Evolutionary conservation across 805 yeast genomes (phyloP), one percentile per base, ranked within the genome.

Genomic region (Zygoascus bituminiphila): DNA sequence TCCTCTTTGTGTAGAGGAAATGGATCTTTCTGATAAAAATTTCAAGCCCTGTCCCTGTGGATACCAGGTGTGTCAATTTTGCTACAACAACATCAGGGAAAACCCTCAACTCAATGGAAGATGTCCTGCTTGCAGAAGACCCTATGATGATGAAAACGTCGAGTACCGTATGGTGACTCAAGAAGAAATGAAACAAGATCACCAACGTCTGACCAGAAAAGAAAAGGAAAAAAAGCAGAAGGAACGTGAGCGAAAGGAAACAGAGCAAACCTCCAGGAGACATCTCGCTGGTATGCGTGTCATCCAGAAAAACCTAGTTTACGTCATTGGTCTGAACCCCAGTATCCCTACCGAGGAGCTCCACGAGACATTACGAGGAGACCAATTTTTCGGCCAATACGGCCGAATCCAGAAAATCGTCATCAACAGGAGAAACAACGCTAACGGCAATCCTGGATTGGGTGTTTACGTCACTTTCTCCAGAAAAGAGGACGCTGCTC

Each of bases 21-120:
- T 93, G 88, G 99, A 93, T 67, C 81, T 91, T 43, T 84, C 95
- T 15, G 98, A 93, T 68, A 88, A 85, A 62, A 87, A 88, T 70
- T 93, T 93, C 74, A 88, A 84, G 66, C 99, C 99, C n/a, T 93
- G 99, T 72, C 98, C 98, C 0, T 93, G 99, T 71, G 99, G 99
- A 17, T 93, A 93, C 62, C 97, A 94, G 65, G 86, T 93, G 50
- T 93, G 99, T 66, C 98, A 91, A 73, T 93, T 93, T 64, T 93
- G 99, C 67, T 93, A 91, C 74, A 93, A 93, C 70, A 91, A 89
- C 65, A 93, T 93, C 60, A 78, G 96, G 55, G 93, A 88, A 55
- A 91, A 91, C 58, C 97, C 97, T 1, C 96, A 93, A 64, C 71
- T 91, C 54, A 89, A 89, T 63, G 98, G 97, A 2, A 79, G 88